phyloP scores from a whole-genome alignment of 768 basidiomycete genomes.

The Tubosaeta sp. region DNA sequence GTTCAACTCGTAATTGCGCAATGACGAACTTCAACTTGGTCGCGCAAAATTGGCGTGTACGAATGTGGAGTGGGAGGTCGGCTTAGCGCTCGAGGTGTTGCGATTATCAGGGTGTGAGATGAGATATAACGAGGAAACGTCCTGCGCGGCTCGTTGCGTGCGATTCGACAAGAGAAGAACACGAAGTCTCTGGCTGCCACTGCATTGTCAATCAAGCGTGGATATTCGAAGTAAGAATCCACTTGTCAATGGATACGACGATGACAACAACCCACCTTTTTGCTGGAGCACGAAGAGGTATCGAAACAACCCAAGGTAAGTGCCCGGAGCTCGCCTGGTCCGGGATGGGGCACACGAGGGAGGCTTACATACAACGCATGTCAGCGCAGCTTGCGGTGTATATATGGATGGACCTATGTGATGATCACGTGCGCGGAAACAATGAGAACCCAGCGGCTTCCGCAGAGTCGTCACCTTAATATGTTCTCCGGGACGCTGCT shows the following conservation, averaged over 20 bases:
- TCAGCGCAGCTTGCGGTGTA: conserved; percentile 10
- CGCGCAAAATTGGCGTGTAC: conserved; percentile 9
- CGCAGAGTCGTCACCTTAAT: too few species aligned
- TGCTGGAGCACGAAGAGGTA: conserved; percentile 19
- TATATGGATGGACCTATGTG: conserved; percentile 13
- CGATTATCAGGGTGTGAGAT: conserved; percentile 19
- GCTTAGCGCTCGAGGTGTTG: conserved; percentile 14
- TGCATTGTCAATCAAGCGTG: neutral
- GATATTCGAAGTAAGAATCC: conserved; percentile 2
- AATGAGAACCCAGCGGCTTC: neutral
- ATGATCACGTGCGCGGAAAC: conserved; percentile 19
- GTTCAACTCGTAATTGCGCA: conserved; percentile 6
- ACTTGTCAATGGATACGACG: neutral
- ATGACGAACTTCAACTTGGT: conserved; percentile 3
- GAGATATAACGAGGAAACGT: conserved; percentile 23
- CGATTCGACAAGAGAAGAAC: conserved; percentile 4
- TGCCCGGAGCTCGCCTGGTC: conserved; percentile 23
- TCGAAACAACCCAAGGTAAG: conserved; percentile 21
- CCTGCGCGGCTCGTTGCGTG: conserved; percentile 27
- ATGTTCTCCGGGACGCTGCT: neutral
- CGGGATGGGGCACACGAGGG: conserved; percentile 27
- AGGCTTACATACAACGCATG: conserved; percentile 23
- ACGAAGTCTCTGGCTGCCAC: conserved; percentile 1
- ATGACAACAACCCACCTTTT: conserved; percentile 22
- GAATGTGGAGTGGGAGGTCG: conserved; percentile 4